Percentiles rank a stretch among this genome's conserved stretches.
Evolutionary conservation across 257 asterid genomes (phyloP).

Genomic region (Petrea volubilis): DNA sequence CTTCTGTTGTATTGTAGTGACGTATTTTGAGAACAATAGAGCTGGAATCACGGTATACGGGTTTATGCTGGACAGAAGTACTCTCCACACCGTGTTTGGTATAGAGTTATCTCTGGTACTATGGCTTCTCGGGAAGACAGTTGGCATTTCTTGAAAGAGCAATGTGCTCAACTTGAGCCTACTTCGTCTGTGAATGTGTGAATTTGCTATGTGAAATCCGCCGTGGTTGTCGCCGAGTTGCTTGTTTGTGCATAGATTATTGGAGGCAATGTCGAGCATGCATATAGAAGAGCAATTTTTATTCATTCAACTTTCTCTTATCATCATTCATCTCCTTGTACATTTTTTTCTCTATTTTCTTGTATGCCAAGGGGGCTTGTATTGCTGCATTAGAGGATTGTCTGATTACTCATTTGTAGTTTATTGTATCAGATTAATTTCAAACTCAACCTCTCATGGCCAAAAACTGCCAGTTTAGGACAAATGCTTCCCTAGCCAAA

Average conservation of each 20-base stretch:
- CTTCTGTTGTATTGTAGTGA: constrained; percentile 41
- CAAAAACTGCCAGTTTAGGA: too few species aligned
- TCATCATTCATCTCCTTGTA: background rate
- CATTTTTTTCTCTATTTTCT: background rate
- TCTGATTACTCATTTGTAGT: too few species aligned
- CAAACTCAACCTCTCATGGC: too few species aligned
- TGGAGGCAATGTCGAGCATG: background rate
- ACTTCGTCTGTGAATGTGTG: background rate
- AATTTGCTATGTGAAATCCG: background rate
- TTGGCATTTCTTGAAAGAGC: constrained; percentile 60
- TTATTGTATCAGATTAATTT: too few species aligned
- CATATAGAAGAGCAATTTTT: background rate
- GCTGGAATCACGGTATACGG: constrained; percentile 93
- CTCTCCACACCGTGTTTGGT: constrained; percentile 84
- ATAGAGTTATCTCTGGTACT: constrained; percentile 80
- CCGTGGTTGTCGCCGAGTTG: background rate
- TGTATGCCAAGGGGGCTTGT: background rate
- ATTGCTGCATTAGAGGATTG: too few species aligned
- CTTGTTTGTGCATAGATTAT: background rate
- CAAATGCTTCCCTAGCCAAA: too few species aligned
- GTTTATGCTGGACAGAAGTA: constrained; percentile 78
- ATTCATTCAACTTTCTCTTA: background rate
- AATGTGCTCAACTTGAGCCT: background rate
- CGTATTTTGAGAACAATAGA: constrained; percentile 83
- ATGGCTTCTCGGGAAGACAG: constrained; percentile 95